Percentiles rank a stretch among this genome's conserved stretches.
Evolutionary conservation across 2,329 filamentous ascomycete genomes (phyloP).

Genomic region (Diaporthe destruens): DNA sequence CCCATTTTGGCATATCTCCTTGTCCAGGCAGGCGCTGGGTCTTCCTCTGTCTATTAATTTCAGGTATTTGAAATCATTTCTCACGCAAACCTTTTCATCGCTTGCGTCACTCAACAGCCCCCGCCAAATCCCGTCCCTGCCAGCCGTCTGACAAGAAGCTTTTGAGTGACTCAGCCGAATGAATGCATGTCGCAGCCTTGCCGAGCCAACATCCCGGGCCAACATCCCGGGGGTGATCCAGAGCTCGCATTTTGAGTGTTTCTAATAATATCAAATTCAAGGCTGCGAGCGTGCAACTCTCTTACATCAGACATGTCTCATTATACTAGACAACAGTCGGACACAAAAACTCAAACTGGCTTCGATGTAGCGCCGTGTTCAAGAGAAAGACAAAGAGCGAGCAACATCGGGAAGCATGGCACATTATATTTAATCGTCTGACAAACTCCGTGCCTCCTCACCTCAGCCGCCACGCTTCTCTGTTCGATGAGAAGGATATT

Average conservation of each 20-base stretch:
- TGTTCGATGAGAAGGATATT: constrained; percentile 12
- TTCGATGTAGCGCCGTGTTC: not conserved
- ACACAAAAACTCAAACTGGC: not conserved
- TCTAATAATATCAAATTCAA: not conserved
- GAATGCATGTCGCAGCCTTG: not conserved
- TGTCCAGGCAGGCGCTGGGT: constrained; percentile 17
- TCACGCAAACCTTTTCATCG: constrained; percentile 11
- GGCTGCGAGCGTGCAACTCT: not conserved
- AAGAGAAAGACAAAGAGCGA: not conserved
- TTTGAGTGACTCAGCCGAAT: constrained; percentile 11
- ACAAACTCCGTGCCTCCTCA: not conserved
- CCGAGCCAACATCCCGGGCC: not conserved
- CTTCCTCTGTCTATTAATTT: not conserved
- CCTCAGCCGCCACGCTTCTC: not conserved
- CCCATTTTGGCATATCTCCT: constrained; percentile 10
- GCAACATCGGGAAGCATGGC: not conserved
- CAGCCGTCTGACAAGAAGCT: constrained; percentile 14
- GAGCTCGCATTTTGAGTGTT: not conserved
- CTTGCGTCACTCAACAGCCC: not conserved
- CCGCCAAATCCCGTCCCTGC: constrained; percentile 7
- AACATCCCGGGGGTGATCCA: not conserved
- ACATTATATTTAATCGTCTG: constrained; percentile 2
- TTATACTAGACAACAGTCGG: not conserved
- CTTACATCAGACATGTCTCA: not conserved
- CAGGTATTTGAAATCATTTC: constrained; percentile 25